These are phyloP conservation scores for Trichophyton rubrum DNA, from an alignment of 2,329 filamentous ascomycete genomes.

Conservation along the genomic window DNA sequence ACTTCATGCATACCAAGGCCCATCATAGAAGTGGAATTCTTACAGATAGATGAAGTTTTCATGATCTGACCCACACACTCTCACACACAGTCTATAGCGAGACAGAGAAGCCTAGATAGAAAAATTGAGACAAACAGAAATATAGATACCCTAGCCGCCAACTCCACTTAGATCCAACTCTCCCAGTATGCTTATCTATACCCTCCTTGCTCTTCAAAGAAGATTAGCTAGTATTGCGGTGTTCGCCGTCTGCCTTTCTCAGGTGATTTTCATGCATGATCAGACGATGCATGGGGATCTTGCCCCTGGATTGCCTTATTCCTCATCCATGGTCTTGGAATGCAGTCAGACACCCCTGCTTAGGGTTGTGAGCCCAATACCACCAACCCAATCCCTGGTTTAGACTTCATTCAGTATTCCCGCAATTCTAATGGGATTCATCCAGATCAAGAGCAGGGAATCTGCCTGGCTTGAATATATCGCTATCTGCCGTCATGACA, in stretches of 20 bases:
- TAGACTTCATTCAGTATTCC: conserved; percentile 1
- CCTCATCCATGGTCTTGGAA: not conserved
- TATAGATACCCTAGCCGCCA: not conserved
- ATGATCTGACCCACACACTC: not conserved
- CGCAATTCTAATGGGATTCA: not conserved
- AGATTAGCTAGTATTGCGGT: not conserved
- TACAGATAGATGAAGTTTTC: not conserved
- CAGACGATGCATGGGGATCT: not conserved
- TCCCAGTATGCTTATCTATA: not conserved
- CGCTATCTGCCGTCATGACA: not conserved
- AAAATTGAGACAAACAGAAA: not conserved
- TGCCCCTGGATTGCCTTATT: not conserved
- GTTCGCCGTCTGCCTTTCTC: not conserved
- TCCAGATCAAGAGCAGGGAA: not conserved
- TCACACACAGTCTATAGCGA: too few species aligned
- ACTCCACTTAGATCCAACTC: not conserved
- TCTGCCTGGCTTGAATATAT: not conserved
- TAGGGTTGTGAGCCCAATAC: not conserved
- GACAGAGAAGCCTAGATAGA: not conserved
- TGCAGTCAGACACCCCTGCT: not conserved
- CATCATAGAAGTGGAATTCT: not conserved
- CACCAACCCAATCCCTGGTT: not conserved
- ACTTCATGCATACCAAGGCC: not conserved
- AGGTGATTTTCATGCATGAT: not conserved
- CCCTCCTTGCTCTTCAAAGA: not conserved